phyloP scores from a whole-genome alignment of 305 asterid species.

The Fraxinus latifolia region DNA sequence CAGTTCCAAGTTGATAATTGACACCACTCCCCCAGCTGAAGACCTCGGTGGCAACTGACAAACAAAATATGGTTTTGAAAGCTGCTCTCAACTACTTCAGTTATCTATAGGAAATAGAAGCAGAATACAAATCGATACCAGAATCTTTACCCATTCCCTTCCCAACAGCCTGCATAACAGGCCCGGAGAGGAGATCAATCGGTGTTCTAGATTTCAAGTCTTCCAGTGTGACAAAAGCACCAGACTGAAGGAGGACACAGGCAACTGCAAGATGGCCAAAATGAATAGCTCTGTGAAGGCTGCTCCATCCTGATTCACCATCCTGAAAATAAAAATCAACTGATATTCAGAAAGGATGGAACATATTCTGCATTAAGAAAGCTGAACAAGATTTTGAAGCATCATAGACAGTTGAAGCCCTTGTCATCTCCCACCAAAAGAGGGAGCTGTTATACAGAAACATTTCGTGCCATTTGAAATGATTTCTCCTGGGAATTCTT shows the following conservation, averaged over 20 bases:
- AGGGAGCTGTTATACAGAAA: conserved; percentile 14
- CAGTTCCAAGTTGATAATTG: conserved; percentile 97
- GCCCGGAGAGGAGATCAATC: conserved; percentile 89
- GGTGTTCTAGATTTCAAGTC: conserved; percentile 83
- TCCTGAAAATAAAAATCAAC: conserved; percentile 49
- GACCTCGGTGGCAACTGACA: conserved; percentile 77
- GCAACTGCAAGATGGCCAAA: conserved; percentile 95
- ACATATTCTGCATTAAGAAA: conserved; percentile 16
- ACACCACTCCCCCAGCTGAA: conserved; percentile 99
- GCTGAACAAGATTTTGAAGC: conserved; percentile 9
- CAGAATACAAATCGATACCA: conserved; percentile 36
- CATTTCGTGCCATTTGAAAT: background rate
- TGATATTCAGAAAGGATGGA: conserved; percentile 11
- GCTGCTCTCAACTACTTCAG: conserved; percentile 17
- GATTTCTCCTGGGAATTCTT: background rate
- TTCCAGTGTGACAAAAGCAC: conserved; percentile 70
- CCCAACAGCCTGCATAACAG: conserved; percentile 67
- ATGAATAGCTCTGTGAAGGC: conserved; percentile 94
- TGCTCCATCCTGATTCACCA: conserved; percentile 97
- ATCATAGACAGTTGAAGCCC: conserved; percentile 16
- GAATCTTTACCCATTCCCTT: conserved; percentile 38
- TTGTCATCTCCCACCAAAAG: conserved; percentile 23
- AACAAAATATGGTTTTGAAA: conserved; percentile 23
- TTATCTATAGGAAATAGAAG: background rate
- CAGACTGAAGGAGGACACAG: conserved; percentile 73